Base-by-base conservation (phyloP, 1,284 basidiomycete genomes). In the Sanghuangporus weigelae region DNA sequence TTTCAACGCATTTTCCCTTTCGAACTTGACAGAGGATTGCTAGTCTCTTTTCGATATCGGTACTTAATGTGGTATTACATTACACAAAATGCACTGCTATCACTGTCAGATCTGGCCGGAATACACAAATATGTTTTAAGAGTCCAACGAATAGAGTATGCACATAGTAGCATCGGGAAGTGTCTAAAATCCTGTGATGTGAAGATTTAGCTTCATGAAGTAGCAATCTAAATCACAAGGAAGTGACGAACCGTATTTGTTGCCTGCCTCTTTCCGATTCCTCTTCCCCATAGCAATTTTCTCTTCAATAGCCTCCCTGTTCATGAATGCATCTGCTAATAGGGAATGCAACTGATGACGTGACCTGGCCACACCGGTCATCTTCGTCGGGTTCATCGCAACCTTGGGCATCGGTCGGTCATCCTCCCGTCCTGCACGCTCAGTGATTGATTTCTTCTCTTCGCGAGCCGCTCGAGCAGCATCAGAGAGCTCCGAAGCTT, bases 181-280 rank as follows among this genome's bases (percentile, higher is more conserved):
- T 31, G 26, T 31, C 26, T 31, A 31, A 31, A 31, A 31, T 31
- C 26, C 26, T 31, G 26, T 31, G 3, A 3, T 3, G 26, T 4
- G 26, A 2, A 31, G 26, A 31, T 31, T 31, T 31, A 31, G 26
- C 26, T 31, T 31, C 26, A 31, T 31, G 26, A 31, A 31, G 5
- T 14, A 44, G 42, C 2, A 14, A 44, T 44, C 42, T 44, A 44
- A 44, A 44, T 14, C 12, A 44, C 12, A 14, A 19, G 42, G n/a
- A 44, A 44, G 8, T 2, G 42, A 19, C 59, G 12, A 67, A 87
- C 90, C 91, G 68, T 93, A 93, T 78, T 92, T 93, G 73, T 91
- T 92, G 7, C 91, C 90, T 0, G 91, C 90, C 71, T 93, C 91
- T 71, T 92, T 93, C 67, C 90, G 81, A 70, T 93, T 93, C 68